Evolutionary conservation across 2,329 filamentous ascomycete species (phyloP), one percentile per base, ranked within the genome.

Genomic region (Fusarium decemcellulare): DNA sequence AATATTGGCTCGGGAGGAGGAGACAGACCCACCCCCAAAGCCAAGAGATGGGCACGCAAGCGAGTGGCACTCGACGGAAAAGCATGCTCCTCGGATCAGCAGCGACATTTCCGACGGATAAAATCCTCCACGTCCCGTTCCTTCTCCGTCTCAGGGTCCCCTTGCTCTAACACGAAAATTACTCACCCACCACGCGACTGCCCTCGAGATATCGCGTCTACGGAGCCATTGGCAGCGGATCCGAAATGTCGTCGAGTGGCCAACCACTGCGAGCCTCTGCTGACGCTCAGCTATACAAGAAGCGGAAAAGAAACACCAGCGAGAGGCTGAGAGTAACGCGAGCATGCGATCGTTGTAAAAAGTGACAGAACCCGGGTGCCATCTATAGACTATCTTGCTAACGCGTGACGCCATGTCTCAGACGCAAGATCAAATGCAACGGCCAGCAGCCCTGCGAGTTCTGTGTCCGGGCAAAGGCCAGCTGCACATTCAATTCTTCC

Each of bases 321-420:
- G 67, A 74, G 48, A 72, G 73, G 51, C 63, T 67, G 12, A 68
- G 71, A 27, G 73, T 75, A 6, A 73, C 73, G 8, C 68, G 73
- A 43, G 73, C 73, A 4, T 75, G 73, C 50, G 73, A 75, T 61
- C 57, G 69, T 23, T 75, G 73, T 61, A 75, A 75, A 63, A 74
- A 72, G 73, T 75, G 54, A 64, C n/a, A 9, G 18, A 8, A 32
- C 27, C 18, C 46, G 30, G 30, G 29, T 29, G 27, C 40, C 11
- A 16, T 9, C 40, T 6, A 11, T 23, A 23, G 30, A 60, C 9
- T 2, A 29, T 16, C 8, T 3, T 8, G 61, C 68, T 73, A 63
- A 74, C 58, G 40, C 30, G 11, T 44, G 12, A 23, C 39, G 5
- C 40, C 36, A 29, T 8, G 10, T 42, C 18, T 58, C 29, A 75